Percentiles rank a stretch among this genome's conserved stretches.
Conservation (phyloP, 257 asterid species). For the Solanum paucissectum region DNA sequence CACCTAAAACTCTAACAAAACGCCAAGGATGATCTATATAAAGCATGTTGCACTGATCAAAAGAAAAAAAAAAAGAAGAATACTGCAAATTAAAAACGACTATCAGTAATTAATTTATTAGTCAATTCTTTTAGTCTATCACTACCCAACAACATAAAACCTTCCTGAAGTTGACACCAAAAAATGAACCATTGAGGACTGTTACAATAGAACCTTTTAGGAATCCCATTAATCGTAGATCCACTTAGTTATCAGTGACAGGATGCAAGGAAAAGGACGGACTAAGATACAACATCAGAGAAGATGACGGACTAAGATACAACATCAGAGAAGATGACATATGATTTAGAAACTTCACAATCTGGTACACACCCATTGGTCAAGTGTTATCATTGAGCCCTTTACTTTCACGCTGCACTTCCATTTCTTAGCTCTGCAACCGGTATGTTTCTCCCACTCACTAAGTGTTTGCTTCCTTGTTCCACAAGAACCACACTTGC, state of each 20-base stretch:
- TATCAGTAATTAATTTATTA: neutral
- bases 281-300: neutral
- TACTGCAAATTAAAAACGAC: neutral
- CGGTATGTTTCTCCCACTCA: constrained; percentile 97
- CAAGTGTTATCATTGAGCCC: constrained; percentile 50
- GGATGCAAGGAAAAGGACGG: neutral
- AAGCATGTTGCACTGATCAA: neutral
- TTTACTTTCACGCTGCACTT: constrained; percentile 87
- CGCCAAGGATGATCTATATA: neutral
- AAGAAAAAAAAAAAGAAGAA: neutral
- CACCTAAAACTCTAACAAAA: neutral
- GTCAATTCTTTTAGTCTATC: neutral
- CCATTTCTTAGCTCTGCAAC: constrained; percentile 97
- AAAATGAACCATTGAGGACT: neutral
- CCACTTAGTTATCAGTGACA: neutral
- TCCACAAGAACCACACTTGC: constrained; percentile 83
- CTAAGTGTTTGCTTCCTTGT: constrained; percentile 51
- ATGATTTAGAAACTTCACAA: neutral
- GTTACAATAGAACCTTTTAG: neutral
- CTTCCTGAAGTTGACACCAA: neutral
- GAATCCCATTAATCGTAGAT: neutral
- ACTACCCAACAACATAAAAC: neutral
- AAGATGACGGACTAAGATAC: neutral
- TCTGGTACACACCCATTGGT: constrained; percentile 69
- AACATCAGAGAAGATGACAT: neutral